Conservation (phyloP, 2,329 filamentous ascomycete genomes). For the Didymella pomorum region DNA sequence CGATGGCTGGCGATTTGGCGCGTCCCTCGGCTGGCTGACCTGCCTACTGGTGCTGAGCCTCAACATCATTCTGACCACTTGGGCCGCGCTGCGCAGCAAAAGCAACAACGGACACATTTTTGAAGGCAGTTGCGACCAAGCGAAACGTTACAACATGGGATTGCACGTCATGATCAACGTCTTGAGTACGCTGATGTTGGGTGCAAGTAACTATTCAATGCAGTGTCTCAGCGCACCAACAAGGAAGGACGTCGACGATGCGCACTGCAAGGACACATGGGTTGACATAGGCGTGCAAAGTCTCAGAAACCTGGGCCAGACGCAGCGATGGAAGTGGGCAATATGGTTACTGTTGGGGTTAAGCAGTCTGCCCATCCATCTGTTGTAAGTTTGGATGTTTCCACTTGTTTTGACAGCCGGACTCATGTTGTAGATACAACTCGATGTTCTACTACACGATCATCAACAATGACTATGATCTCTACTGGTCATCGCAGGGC, state of each 20-base stretch:
- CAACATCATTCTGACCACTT: neutral
- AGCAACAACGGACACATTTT: neutral
- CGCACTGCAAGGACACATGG: neutral
- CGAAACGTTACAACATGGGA: constrained; percentile 6
- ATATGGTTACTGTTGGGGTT: neutral
- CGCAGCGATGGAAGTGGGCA: too few relatives aligned
- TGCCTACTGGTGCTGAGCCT: neutral
- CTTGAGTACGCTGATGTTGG: constrained; percentile 55
- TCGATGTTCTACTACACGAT: neutral
- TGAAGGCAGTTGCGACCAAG: neutral
- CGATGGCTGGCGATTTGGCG: constrained; percentile 1
- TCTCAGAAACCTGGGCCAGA: neutral
- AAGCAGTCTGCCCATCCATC: neutral
- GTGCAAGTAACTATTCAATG: constrained; percentile 59
- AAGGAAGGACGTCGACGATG: neutral
- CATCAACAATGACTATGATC: neutral
- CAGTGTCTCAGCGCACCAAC: constrained; percentile 60
- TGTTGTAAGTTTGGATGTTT: neutral
- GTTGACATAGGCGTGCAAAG: neutral
- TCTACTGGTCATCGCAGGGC: neutral
- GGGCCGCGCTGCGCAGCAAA: neutral
- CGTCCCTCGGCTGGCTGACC: neutral
- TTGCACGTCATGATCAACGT: constrained; percentile 60
- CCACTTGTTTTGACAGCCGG: neutral
- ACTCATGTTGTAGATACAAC: neutral